A percentile compares a stretch with the other conserved stretches of the same genome.
Conservation (phyloP, 805 yeast species). For the Metschnikowia kofuensis region DNA sequence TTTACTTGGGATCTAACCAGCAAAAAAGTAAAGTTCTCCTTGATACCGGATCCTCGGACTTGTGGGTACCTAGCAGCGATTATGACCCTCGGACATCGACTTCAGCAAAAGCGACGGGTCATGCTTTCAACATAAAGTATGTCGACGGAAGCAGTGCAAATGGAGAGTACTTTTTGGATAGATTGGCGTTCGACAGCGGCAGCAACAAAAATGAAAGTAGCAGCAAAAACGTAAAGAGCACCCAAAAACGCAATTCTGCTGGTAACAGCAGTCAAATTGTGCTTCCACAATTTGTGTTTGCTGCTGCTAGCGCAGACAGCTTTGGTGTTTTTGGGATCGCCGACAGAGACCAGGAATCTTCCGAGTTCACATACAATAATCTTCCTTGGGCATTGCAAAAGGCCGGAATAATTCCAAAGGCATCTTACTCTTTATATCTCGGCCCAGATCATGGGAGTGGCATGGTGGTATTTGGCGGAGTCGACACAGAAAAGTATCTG, state of each 20-base stretch:
- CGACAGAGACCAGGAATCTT: constrained; percentile 10
- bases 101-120: constrained; percentile 8
- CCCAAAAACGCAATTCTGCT: too few relatives aligned
- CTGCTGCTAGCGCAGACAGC: constrained; percentile 2
- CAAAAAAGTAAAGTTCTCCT: constrained; percentile 29
- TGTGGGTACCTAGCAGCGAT: constrained; percentile 29
- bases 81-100: constrained; percentile 1
- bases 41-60: constrained; percentile 45
- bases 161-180: constrained; percentile 12
- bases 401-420: constrained; percentile 53
- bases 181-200: constrained; percentile 2
- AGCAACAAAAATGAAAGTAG: not conserved
- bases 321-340: constrained; percentile 13
- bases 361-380: constrained; percentile 30
- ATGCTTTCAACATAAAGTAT: constrained; percentile 6
- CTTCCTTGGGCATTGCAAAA: constrained; percentile 59
- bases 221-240: too few relatives aligned
- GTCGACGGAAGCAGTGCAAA: constrained; percentile 6
- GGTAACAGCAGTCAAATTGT: not conserved
- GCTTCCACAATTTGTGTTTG: constrained; percentile 12
- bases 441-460: constrained; percentile 34
- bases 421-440: constrained; percentile 62
- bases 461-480: constrained; percentile 39
- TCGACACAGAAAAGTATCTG: constrained; percentile 38
- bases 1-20: constrained; percentile 14